Conservation (phyloP, 1,284 basidiomycete species). For the Marasmius oreades region DNA sequence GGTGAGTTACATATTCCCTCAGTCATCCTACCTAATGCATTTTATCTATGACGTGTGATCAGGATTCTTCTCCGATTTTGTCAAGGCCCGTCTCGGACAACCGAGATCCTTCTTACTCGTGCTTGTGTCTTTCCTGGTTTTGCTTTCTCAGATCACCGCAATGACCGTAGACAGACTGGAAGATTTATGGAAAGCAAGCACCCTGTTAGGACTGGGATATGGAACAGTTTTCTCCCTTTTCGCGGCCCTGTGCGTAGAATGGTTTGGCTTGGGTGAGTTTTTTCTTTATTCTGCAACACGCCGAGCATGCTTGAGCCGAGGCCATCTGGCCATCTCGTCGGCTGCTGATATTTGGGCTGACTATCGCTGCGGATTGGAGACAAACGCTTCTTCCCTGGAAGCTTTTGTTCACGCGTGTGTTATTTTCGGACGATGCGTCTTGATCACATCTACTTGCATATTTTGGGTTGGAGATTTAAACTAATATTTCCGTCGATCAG, state of each 20-base stretch:
- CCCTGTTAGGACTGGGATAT: slow-evolving; percentile 69
- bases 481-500: slow-evolving; percentile 27
- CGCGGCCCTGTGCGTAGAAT: slow-evolving; percentile 74
- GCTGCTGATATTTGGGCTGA: no score
- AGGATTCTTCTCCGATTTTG: slow-evolving; percentile 71
- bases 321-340: no score
- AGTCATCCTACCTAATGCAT: background rate
- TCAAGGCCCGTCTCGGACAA: slow-evolving; percentile 53
- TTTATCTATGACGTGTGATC: background rate
- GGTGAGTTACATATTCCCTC: slow-evolving; percentile 35
- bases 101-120: slow-evolving; percentile 73
- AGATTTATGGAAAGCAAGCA: slow-evolving; percentile 74
- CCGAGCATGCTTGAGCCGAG: no score
- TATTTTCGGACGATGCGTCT: no score
- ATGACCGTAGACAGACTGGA: slow-evolving; percentile 56
- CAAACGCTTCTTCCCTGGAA: no score
- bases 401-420: no score
- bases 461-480: background rate
- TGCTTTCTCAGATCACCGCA: slow-evolving; percentile 66
- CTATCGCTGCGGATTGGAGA: no score
- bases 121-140: slow-evolving; percentile 62
- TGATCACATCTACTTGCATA: background rate
- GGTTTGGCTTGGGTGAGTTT: slow-evolving; percentile 68
- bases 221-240: slow-evolving; percentile 74
- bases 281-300: background rate